Evolutionary conservation across 805 yeast genomes (phyloP).

Genomic region (Sugiyamaella lignohabitans): DNA sequence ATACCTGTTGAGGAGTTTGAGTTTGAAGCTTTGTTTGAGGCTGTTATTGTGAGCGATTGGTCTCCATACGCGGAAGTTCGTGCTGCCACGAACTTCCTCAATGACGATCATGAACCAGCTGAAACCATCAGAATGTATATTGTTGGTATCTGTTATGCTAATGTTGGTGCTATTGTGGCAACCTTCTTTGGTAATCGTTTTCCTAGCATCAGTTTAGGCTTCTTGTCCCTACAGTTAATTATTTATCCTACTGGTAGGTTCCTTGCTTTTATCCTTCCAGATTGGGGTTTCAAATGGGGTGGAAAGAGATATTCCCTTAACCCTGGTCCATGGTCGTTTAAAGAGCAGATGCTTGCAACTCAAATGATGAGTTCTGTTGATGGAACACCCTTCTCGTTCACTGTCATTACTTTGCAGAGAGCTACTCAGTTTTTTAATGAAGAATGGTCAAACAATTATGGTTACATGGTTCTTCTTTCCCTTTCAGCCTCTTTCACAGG

Average conservation of each 20-base stretch:
- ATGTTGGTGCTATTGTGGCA: constrained; percentile 51
- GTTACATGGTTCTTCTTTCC: constrained; percentile 42
- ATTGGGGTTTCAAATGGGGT: constrained; percentile 35
- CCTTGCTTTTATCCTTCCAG: constrained; percentile 32
- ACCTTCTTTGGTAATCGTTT: constrained; percentile 45
- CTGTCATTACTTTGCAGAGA: constrained; percentile 19
- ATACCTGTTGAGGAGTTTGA: constrained; percentile 14
- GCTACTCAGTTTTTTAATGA: constrained; percentile 11
- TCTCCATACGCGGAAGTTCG: constrained; percentile 59
- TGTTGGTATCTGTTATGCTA: constrained; percentile 45
- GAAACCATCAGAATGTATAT: constrained; percentile 51
- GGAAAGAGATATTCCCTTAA: constrained; percentile 42
- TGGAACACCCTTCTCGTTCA: constrained; percentile 40
- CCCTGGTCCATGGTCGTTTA: constrained; percentile 56
- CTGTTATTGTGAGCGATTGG: constrained; percentile 33
- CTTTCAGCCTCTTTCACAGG: constrained; percentile 47
- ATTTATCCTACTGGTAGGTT: constrained; percentile 49
- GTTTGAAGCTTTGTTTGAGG: constrained; percentile 35
- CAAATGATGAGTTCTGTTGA: constrained; percentile 33
- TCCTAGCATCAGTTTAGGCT: constrained; percentile 45
- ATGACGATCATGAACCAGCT: constrained; percentile 37
- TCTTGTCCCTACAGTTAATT: constrained; percentile 35
- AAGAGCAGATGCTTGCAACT: constrained; percentile 60
- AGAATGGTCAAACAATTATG: constrained; percentile 16
- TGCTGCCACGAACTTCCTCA: constrained; percentile 43